These are phyloP conservation scores for Dispira simplex DNA, from an alignment of 192 early-diverging fungal species.

Conservation along the genomic window DNA sequence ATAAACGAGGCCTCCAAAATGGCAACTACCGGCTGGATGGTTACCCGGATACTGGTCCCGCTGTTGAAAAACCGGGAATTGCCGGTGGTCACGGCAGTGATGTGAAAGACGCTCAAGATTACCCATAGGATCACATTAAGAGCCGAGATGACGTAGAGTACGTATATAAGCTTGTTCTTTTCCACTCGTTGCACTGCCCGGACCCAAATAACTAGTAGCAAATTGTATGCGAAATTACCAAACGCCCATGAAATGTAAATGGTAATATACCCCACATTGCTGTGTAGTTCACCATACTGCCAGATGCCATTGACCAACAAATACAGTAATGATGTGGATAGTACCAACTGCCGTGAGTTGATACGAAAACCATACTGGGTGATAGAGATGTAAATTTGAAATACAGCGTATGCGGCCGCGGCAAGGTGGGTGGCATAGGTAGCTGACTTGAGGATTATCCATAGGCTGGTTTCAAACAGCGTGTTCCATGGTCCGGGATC, in stretches of 20 bases:
- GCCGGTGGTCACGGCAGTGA: neutral
- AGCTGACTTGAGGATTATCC: neutral
- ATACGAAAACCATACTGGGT: slow-evolving; percentile 3
- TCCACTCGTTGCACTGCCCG: slow-evolving; percentile 1
- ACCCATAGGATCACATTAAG: neutral
- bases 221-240: slow-evolving; percentile 4
- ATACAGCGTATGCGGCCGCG: neutral
- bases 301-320: slow-evolving; percentile 2
- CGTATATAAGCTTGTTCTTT: neutral
- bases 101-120: neutral
- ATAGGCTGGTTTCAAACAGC: neutral
- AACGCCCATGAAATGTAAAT: slow-evolving; percentile 8
- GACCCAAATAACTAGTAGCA: neutral
- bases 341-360: neutral
- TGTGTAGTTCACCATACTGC: slow-evolving; percentile 7
- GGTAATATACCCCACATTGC: neutral
- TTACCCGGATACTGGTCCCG: neutral
- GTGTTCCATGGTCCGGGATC: slow-evolving; percentile 1
- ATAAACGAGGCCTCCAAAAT: neutral
- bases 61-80: neutral
- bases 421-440: slow-evolving; percentile 3
- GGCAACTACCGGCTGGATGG: neutral
- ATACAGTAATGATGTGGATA: neutral
- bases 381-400: neutral
- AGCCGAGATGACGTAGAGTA: neutral